These are phyloP conservation scores for Agaricus subrufescens DNA, from an alignment of 768 basidiomycete genomes.

Conservation along the genomic window DNA sequence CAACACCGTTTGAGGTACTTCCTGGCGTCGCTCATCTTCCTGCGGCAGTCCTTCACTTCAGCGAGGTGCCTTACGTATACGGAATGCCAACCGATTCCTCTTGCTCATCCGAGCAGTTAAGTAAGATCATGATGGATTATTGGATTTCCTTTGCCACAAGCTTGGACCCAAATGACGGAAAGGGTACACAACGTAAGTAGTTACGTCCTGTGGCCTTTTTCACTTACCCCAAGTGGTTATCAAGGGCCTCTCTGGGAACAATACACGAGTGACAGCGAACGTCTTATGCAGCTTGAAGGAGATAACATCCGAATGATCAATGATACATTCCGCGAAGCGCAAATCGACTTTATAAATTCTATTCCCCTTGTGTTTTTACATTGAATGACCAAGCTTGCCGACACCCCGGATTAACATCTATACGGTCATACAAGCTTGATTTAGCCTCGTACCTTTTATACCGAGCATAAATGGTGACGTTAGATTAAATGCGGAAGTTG, in stretches of 20 bases:
- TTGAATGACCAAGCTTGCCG: constrained; percentile 12
- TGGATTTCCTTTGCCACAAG: constrained; percentile 37
- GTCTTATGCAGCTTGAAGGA: constrained; percentile 26
- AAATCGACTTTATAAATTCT: constrained; percentile 32
- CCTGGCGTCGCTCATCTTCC: neutral
- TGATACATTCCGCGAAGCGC: constrained; percentile 30
- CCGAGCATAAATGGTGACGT: too few relatives aligned
- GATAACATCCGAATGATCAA: constrained; percentile 28
- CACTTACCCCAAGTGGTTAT: neutral
- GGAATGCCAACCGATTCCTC: constrained; percentile 23
- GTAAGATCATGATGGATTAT: constrained; percentile 33
- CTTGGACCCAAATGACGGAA: constrained; percentile 34
- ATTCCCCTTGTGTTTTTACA: constrained; percentile 19
- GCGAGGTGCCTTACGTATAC: constrained; percentile 31
- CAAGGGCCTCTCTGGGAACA: constrained; percentile 19
- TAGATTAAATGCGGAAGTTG: too few relatives aligned
- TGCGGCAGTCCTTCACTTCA: constrained; percentile 6
- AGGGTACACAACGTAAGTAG: constrained; percentile 24
- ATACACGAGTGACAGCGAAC: constrained; percentile 22
- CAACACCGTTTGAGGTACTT: neutral
- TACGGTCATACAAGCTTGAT: too few relatives aligned
- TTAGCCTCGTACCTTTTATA: too few relatives aligned
- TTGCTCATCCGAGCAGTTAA: constrained; percentile 17
- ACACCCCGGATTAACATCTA: too few relatives aligned
- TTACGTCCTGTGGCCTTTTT: neutral